Evolutionary conservation across 306 rosid genomes (phyloP).

Genomic region (Herpetospermum pedunculosum): DNA sequence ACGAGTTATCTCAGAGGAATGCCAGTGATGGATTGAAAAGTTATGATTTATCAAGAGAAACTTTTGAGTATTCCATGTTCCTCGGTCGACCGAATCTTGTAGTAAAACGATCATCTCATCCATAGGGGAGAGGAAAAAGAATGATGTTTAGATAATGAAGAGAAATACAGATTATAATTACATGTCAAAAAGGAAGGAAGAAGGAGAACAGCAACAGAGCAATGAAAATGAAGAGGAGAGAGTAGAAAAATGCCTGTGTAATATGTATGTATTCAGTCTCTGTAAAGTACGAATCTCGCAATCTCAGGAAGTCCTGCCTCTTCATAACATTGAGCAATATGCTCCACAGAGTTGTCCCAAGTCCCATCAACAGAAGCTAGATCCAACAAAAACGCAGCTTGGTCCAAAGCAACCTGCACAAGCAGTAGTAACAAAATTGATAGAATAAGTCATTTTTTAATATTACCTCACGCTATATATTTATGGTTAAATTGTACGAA

Average conservation of each 20-base stretch:
- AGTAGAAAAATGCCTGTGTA: not conserved
- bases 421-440: not conserved
- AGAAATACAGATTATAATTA: not conserved
- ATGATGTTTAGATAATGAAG: not conserved
- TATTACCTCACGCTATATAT: no score
- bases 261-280: slow-evolving; percentile 29
- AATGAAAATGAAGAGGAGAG: not conserved
- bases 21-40: no score
- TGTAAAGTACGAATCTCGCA: slow-evolving; percentile 55
- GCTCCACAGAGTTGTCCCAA: slow-evolving; percentile 62
- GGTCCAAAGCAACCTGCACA: slow-evolving; percentile 74
- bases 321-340: slow-evolving; percentile 62
- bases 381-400: slow-evolving; percentile 87
- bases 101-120: not conserved
- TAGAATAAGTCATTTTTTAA: not conserved
- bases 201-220: not conserved
- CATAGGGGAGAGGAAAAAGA: not conserved
- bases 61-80: not conserved
- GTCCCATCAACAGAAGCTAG: slow-evolving; percentile 83
- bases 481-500: no score
- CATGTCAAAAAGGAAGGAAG: not conserved
- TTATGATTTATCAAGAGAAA: not conserved
- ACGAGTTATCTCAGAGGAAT: no score
- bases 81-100: not conserved
- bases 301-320: slow-evolving; percentile 64